Conservation (phyloP, 164 flowering plant species). For the Sextonia rubra region DNA sequence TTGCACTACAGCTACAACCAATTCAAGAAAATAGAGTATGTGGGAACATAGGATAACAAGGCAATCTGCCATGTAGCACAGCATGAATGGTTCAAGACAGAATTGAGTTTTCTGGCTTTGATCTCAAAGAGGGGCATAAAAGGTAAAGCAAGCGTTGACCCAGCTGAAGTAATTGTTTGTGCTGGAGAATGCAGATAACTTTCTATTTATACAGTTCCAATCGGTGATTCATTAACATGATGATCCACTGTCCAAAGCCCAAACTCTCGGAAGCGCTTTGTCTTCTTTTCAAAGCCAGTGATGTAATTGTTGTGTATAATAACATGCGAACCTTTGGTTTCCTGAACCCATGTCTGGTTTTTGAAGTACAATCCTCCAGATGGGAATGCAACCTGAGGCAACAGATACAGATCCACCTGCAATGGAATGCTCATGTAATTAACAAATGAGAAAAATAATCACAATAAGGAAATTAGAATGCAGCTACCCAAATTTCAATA, state of each 20-base stretch:
- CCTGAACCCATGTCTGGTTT: constrained; percentile 89
- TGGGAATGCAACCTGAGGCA: constrained; percentile 89
- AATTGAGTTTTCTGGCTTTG: neutral
- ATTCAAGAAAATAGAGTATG: neutral
- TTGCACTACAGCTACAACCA: neutral
- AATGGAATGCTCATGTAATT: neutral
- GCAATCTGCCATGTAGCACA: neutral
- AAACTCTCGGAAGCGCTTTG: constrained; percentile 78
- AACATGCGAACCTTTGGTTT: constrained; percentile 78
- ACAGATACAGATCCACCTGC: constrained; percentile 88
- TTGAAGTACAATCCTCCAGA: constrained; percentile 94
- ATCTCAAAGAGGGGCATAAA: neutral
- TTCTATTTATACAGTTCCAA: constrained; percentile 46
- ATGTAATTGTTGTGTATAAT: constrained; percentile 92
- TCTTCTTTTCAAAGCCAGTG: constrained; percentile 84
- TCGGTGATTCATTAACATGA: constrained; percentile 69
- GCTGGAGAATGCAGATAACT: neutral
- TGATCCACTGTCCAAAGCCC: constrained; percentile 91
- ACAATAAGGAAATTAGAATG: neutral
- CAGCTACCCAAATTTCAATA: neutral
- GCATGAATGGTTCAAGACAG: neutral
- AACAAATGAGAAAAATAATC: neutral
- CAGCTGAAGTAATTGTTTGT: neutral
- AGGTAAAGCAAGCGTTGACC: neutral
- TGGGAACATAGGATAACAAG: neutral